Evolutionary conservation across 2,329 filamentous ascomycete genomes (phyloP).

Genomic region (Sclerotinia nivalis): DNA sequence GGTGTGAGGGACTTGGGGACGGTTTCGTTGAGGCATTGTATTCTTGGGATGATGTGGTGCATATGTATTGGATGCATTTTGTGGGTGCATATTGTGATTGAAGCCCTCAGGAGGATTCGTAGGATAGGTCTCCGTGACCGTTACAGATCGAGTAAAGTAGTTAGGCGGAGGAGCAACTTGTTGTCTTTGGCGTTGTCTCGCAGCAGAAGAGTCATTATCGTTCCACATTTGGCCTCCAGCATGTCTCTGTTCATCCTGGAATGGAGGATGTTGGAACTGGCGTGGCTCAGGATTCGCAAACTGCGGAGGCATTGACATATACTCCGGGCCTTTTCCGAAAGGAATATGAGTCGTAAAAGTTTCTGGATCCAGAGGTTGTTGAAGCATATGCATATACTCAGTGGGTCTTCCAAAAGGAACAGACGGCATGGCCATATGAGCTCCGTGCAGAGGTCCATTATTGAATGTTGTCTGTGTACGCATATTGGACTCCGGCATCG

Average conservation of each 20-base stretch:
- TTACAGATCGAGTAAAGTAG: neutral
- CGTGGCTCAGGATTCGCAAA: accelerated
- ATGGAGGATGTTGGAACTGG: neutral
- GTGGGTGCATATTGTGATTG: neutral
- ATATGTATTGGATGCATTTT: accelerated
- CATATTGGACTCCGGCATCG: no score
- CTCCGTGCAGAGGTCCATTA: accelerated
- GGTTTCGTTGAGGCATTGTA: accelerated
- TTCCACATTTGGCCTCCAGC: neutral
- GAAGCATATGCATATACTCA: neutral
- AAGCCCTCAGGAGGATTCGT: accelerated
- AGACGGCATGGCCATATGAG: neutral
- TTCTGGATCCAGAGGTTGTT: neutral
- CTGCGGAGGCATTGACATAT: neutral
- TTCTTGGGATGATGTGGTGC: no score
- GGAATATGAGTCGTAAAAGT: no score
- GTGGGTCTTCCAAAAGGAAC: no score
- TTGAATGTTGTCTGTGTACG: accelerated
- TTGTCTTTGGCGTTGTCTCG: neutral
- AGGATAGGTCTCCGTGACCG: neutral
- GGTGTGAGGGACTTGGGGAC: neutral
- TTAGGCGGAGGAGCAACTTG: neutral
- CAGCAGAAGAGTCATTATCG: neutral
- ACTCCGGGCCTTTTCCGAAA: neutral
- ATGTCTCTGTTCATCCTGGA: neutral